Evolutionary conservation across 2,329 filamentous ascomycete species (phyloP).

Genomic region (Aphanocladium album): DNA sequence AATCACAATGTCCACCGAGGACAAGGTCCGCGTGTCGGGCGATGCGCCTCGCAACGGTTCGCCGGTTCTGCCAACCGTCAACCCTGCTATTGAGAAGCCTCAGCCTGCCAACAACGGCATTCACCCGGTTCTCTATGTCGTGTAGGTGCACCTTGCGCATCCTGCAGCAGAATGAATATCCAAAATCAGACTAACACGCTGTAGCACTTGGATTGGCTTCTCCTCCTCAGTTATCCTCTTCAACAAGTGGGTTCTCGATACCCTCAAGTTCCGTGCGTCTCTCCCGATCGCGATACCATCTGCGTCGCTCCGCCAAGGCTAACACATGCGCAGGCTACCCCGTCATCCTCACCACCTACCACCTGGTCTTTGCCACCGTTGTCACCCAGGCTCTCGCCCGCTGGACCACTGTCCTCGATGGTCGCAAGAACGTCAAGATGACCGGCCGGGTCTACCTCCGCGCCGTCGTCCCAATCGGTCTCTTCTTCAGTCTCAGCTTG

Average conservation of each 20-base stretch:
- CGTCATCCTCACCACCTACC: slow-evolving; percentile 91
- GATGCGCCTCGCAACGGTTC: slow-evolving; percentile 37
- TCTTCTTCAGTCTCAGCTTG: slow-evolving; percentile 93
- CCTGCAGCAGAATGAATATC: slow-evolving; percentile 46
- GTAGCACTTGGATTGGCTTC: slow-evolving; percentile 65
- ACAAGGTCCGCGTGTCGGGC: slow-evolving; percentile 14
- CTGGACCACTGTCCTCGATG: slow-evolving; percentile 85
- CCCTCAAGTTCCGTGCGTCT: slow-evolving; percentile 56
- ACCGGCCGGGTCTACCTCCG: slow-evolving; percentile 87
- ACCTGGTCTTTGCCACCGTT: slow-evolving; percentile 84
- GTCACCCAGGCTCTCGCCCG: slow-evolving; percentile 92
- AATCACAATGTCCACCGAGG: slow-evolving; percentile 17
- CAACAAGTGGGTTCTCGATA: slow-evolving; percentile 91
- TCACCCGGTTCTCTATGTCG: slow-evolving; percentile 82
- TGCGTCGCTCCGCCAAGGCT: slow-evolving; percentile 34
- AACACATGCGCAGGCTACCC: slow-evolving; percentile 50
- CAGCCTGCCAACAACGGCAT: slow-evolving; percentile 59
- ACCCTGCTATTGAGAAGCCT: slow-evolving; percentile 67
- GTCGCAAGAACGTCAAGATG: slow-evolving; percentile 95
- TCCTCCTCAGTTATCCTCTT: slow-evolving; percentile 87
- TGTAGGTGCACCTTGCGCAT: slow-evolving; percentile 62
- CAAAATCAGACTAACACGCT: too few relatives aligned
- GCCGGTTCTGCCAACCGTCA: slow-evolving; percentile 73
- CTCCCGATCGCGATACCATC: slow-evolving; percentile 67
- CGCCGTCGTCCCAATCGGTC: slow-evolving; percentile 88